Conservation (phyloP, 177 flowering plant genomes). For the Vitis hybrid region DNA sequence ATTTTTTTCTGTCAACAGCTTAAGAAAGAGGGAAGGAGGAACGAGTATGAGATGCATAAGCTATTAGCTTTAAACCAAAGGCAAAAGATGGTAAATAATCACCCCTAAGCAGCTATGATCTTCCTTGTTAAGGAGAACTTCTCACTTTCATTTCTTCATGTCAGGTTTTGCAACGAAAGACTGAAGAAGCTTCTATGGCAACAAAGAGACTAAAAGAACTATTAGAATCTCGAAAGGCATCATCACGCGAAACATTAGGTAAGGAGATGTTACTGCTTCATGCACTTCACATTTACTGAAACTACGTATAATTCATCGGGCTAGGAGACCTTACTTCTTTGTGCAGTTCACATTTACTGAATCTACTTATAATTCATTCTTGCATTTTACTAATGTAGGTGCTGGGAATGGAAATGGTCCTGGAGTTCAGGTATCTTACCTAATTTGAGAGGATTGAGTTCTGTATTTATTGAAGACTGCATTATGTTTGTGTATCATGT, state of each 20-base stretch:
- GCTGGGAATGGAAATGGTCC: constrained; percentile 59
- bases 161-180: constrained; percentile 91
- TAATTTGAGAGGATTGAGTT: background rate
- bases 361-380: background rate
- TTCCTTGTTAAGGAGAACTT: background rate
- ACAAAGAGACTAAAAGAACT: constrained; percentile 86
- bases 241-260: constrained; percentile 60
- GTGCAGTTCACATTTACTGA: background rate
- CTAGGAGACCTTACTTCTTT: background rate
- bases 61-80: constrained; percentile 82
- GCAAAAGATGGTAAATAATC: constrained; percentile 76
- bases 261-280: constrained; percentile 1
- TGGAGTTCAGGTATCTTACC: constrained; percentile 66
- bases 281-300: background rate
- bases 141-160: constrained; percentile 5
- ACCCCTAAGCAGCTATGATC: background rate
- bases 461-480: background rate
- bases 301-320: background rate
- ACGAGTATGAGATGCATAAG: constrained; percentile 96
- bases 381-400: constrained; percentile 33
- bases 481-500: background rate
- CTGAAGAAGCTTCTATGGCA: constrained; percentile 92
- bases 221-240: constrained; percentile 74
- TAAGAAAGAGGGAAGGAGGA: constrained; percentile 92
- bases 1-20: constrained; percentile 43